Conservation (phyloP, 2,329 filamentous ascomycete species). For the Sclerotinia sclerotiorum region DNA sequence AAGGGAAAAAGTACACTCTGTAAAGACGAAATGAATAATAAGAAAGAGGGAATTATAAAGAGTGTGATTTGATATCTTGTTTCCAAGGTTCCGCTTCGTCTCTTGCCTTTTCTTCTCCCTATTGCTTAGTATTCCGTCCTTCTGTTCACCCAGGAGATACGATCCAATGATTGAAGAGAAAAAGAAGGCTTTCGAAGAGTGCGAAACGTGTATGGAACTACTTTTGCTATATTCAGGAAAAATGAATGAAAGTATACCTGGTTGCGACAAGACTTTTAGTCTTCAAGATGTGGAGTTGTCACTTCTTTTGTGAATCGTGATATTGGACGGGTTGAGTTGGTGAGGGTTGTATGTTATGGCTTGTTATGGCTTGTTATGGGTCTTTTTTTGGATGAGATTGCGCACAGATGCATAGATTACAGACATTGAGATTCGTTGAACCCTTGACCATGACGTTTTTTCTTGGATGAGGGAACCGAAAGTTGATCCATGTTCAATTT, state of each 20-base stretch:
- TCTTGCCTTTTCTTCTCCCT: not conserved
- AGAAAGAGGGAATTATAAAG: not conserved
- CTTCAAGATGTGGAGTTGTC: not conserved
- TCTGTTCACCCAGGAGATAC: not conserved
- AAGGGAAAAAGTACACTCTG: not conserved
- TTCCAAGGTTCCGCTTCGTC: not conserved
- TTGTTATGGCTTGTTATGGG: not conserved
- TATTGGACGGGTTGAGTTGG: not conserved
- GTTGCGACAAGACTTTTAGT: not conserved
- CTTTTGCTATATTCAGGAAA: not conserved
- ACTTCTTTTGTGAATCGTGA: not conserved
- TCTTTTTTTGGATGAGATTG: not conserved
- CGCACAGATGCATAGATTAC: not conserved
- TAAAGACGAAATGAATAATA: not conserved
- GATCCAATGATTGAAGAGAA: not conserved
- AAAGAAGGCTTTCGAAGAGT: not conserved
- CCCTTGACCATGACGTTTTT: slow-evolving; percentile 15
- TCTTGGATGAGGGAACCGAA: not conserved
- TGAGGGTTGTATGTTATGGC: not conserved
- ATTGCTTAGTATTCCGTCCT: not conserved
- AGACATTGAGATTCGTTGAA: slow-evolving; percentile 7
- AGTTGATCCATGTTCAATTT: not conserved
- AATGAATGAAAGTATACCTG: not conserved
- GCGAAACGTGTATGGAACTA: too few species aligned
- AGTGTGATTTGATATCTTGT: not conserved